These are phyloP conservation scores for Magnaporthiopsis incrustans DNA, from an alignment of 2,329 filamentous ascomycete genomes.

Conservation along the genomic window DNA sequence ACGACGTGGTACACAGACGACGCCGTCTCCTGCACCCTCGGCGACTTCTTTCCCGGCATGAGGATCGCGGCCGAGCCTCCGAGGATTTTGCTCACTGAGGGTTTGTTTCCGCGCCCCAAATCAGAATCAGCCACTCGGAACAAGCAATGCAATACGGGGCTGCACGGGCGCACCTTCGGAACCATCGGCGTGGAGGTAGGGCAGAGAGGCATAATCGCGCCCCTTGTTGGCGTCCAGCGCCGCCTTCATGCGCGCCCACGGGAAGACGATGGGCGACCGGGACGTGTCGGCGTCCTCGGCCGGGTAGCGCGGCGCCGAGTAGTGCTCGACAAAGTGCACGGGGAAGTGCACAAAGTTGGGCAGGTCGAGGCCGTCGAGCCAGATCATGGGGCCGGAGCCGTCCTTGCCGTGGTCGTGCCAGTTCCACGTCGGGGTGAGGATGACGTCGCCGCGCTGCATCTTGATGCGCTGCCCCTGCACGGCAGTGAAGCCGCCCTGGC, in stretches of 20 bases:
- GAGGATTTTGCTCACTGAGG: constrained; percentile 34
- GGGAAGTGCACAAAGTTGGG: constrained; percentile 41
- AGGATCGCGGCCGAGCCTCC: constrained; percentile 39
- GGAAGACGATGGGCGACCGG: constrained; percentile 36
- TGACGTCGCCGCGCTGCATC: constrained; percentile 44
- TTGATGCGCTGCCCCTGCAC: constrained; percentile 39
- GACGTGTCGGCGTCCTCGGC: constrained; percentile 28
- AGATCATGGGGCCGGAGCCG: constrained; percentile 43
- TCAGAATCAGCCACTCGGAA: no score
- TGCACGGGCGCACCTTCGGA: constrained; percentile 18
- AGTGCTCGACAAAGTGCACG: constrained; percentile 45
- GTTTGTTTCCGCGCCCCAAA: neutral
- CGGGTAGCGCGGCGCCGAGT: constrained; percentile 32
- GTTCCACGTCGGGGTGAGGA: constrained; percentile 47
- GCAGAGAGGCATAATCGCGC: constrained; percentile 20
- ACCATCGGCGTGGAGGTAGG: constrained; percentile 25
- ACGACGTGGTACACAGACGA: constrained; percentile 47
- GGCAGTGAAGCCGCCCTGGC: constrained; percentile 44
- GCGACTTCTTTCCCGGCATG: constrained; percentile 25
- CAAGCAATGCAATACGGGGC: no score
- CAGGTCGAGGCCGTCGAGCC: constrained; percentile 47
- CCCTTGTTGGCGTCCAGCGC: constrained; percentile 25
- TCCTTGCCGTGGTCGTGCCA: constrained; percentile 51
- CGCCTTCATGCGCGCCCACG: constrained; percentile 37
- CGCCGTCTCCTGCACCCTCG: constrained; percentile 35